phyloP scores from a whole-genome alignment of 805 yeast species.

The Ogataea siamensis region DNA sequence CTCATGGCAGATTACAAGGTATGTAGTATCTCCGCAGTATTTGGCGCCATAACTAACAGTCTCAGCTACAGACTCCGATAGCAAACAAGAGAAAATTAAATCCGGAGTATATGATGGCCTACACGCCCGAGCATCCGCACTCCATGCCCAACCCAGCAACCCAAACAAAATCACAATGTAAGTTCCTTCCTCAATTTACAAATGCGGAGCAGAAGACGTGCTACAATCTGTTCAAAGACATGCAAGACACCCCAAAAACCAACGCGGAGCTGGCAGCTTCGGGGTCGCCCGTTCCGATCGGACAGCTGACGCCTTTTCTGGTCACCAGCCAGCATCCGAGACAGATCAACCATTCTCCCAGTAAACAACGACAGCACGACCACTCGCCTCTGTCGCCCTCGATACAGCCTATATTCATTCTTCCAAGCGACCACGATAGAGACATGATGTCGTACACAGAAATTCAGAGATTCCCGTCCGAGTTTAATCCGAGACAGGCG shows the following conservation, averaged over 20 bases:
- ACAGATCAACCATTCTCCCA: conserved; percentile 14
- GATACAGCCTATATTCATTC: conserved; percentile 18
- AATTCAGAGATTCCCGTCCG: conserved; percentile 38
- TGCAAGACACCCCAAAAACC: conserved; percentile 14
- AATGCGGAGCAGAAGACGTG: conserved; percentile 15
- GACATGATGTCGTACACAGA: conserved; percentile 11
- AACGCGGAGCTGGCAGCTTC: conserved; percentile 13
- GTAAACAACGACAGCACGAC: conserved; percentile 18
- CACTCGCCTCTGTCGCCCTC: conserved; percentile 16
- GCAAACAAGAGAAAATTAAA: conserved; percentile 20
- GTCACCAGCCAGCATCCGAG: conserved; percentile 18
- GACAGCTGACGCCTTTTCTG: conserved; percentile 19
- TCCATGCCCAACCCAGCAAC: conserved; percentile 20
- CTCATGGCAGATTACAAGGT: conserved; percentile 21
- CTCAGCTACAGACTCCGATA: conserved; percentile 20
- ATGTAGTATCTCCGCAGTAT: conserved; percentile 2
- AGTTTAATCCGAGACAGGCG: conserved; percentile 61
- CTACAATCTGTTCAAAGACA: conserved; percentile 18
- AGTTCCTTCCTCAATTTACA: conserved; percentile 14
- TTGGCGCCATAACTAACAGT: conserved; percentile 16
- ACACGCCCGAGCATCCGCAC: conserved; percentile 23
- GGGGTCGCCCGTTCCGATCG: conserved; percentile 20
- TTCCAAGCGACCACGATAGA: conserved; percentile 17
- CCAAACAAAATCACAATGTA: conserved; percentile 17
- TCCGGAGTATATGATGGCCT: conserved; percentile 20